Base-by-base conservation (phyloP, 352 stramenopile genomes). In the Phytophthora podocarpi region DNA sequence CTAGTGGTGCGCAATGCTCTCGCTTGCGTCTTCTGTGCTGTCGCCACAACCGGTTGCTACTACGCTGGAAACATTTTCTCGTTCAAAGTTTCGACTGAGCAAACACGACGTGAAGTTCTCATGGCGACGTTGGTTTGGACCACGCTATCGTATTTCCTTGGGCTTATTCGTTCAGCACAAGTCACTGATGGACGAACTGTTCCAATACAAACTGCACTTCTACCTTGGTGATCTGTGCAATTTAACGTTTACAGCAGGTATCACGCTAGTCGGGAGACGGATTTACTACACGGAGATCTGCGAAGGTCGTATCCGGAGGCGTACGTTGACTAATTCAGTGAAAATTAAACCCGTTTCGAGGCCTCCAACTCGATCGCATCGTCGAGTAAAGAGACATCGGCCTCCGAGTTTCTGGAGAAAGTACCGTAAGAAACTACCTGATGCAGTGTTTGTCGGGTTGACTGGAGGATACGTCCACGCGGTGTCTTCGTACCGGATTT, bases 381-480 rank as follows among this genome's bases (percentile, higher is more conserved):
- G 23, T 31, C 42, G n/a, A 27, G 3, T 16, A 16, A 35, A 46
- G 4, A 52, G 7, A 52, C 23, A 53, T 30, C 28, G 54, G n/a
- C 16, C 24, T 11, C 36, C 34, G 32, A 51, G 30, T 27, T 58
- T 60, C 28, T 59, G 51, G 47, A 13, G 27, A 48, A 7, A 65
- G 48, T 34, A 9, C 36, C 0, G 15, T 16, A n/a, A n/a, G 0
- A 48, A 51, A 16, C 35, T 49, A 7, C 34, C 47, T 3, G 36
- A 23, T 2, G 21, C 24, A 21, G 2, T 62, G 16, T 12, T 41
- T 7, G 16, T 57, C 16, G 23, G 11, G 15, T 21, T 51, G 3
- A 48, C 60, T 23, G 67, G 59, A 0, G 37, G 47, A 16, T 76
- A 62, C 27, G 63, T 80, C 37, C 61, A 78, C 34, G 9, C 66